Conservation (phyloP, 1,284 basidiomycete genomes). For the Boletus semigastroideus region DNA sequence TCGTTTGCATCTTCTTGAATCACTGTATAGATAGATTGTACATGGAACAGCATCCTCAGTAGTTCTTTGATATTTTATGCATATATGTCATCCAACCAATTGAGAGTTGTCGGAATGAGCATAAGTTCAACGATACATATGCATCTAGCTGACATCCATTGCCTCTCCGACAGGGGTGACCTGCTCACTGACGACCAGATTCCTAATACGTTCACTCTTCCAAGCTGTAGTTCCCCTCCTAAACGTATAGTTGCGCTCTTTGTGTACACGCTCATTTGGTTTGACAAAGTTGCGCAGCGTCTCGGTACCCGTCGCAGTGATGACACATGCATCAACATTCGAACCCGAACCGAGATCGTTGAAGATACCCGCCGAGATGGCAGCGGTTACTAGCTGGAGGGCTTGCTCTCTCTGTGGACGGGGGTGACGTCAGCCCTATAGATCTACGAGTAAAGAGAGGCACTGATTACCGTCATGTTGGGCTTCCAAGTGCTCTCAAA, state of each 20-base stretch:
- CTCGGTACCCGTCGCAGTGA: slow-evolving; percentile 81
- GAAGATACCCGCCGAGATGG: slow-evolving; percentile 96
- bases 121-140: slow-evolving; percentile 1
- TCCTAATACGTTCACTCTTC: slow-evolving; percentile 77
- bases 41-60: slow-evolving; percentile 13
- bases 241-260: slow-evolving; percentile 79
- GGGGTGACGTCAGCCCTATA: slow-evolving; percentile 10
- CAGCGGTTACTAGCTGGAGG: slow-evolving; percentile 80
- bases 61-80: slow-evolving; percentile 10
- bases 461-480: slow-evolving; percentile 68
- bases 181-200: slow-evolving; percentile 71
- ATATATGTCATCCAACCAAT: slow-evolving; percentile 1
- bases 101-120: too few relatives aligned
- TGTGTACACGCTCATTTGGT: slow-evolving; percentile 86
- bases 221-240: slow-evolving; percentile 85
- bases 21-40: slow-evolving; percentile 33
- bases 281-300: slow-evolving; percentile 89
- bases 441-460: not conserved
- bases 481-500: slow-evolving; percentile 90
- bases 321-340: slow-evolving; percentile 96
- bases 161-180: slow-evolving; percentile 56
- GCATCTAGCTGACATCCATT: slow-evolving; percentile 68
- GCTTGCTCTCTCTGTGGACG: slow-evolving; percentile 74
- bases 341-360: slow-evolving; percentile 98
- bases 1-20: slow-evolving; percentile 17